Evolutionary conservation across 768 basidiomycete species (phyloP).

Genomic region (Collybia mongolica): DNA sequence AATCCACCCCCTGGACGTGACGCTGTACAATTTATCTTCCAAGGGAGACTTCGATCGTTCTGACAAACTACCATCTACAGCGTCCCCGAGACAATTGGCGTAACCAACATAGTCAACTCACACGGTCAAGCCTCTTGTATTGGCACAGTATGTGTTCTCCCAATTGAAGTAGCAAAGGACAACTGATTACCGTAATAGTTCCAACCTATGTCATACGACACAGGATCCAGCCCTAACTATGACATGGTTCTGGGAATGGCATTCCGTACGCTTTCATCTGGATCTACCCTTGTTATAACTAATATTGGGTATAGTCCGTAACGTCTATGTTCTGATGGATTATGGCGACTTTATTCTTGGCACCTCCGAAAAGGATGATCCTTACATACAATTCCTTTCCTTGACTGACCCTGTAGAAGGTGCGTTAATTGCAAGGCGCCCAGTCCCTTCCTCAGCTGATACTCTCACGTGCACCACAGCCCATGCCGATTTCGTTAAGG

Average conservation of each 20-base stretch:
- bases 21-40: constrained; percentile 35
- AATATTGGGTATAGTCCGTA: constrained; percentile 48
- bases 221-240: constrained; percentile 38
- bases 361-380: constrained; percentile 34
- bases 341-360: constrained; percentile 61
- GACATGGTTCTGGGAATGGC: constrained; percentile 76
- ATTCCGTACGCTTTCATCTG: constrained; percentile 46
- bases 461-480: constrained; percentile 14
- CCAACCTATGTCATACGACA: constrained; percentile 60
- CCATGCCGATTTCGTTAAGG: constrained; percentile 35
- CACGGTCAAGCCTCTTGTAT: constrained; percentile 34
- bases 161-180: background rate
- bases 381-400: constrained; percentile 65
- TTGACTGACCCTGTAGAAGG: constrained; percentile 47
- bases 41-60: background rate
- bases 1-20: constrained; percentile 66
- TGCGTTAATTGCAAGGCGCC: constrained; percentile 13
- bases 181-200: constrained; percentile 40
- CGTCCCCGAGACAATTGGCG: constrained; percentile 29
- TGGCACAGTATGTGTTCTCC: constrained; percentile 32
- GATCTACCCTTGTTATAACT: background rate
- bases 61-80: constrained; percentile 9
- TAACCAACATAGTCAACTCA: constrained; percentile 27
- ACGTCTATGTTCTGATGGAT: constrained; percentile 61
- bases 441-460: background rate